Evolutionary conservation across 2,329 filamentous ascomycete genomes (phyloP), one percentile per base, ranked within the genome.

Genomic region (Cladosporium sp.): DNA sequence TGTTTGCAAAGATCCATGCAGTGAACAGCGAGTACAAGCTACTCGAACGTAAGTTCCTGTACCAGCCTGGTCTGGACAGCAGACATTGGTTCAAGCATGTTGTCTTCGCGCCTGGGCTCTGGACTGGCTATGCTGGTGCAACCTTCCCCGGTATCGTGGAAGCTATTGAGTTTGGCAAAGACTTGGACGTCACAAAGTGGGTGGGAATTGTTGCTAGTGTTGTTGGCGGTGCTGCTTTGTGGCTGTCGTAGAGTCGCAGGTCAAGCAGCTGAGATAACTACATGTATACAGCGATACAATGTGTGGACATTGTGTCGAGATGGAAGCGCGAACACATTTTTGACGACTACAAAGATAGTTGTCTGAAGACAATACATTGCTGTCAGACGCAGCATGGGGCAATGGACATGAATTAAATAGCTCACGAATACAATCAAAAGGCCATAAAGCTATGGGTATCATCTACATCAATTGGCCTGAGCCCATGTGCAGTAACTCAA

Each of bases 11-110:
- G 6, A 69, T 96, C 61, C 84, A 87, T 30, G 82, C 78, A 13
- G 85, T 89, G 53, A 98, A 98, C 77, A 83, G 82, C 34, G 90
- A 91, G 76, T 96, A 96, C 82, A 96, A 97, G 83, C 82, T 83
- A 10, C 80, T 98, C 0, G 94, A 98, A 77, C 84, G 93, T 18
- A 83, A 88, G 59, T 97, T 97, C 77, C 72, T 97, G 68, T 90
- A 92, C 72, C 79, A 86, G 5, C 82, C 85, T 3, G 94, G 94
- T 0, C 79, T 98, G 23, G 93, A 97, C 75, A 87, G 88, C 1
- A 83, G 94, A 66, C 81, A 82, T 26, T 97, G 93, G 93, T 98
- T 94, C 81, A 97, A 97, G 81, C 94, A 97, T 73, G 90, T 97
- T 2, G 90, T 97, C 1, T 97, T 96, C 78, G 93, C 93, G 1